These are phyloP conservation scores for Dalbergia oliveri DNA, from an alignment of 306 rosid species.

Conservation along the genomic window DNA sequence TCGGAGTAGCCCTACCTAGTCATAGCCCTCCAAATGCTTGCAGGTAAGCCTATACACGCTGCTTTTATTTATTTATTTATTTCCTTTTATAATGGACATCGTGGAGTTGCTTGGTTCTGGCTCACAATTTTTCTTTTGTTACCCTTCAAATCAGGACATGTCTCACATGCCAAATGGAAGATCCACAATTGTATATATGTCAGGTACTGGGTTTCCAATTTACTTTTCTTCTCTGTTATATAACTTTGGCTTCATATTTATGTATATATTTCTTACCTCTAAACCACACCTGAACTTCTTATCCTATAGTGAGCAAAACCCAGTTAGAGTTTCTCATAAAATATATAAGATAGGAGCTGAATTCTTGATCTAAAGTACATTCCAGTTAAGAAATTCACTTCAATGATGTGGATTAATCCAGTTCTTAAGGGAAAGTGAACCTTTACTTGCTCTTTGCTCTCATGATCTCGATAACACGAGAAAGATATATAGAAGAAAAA, in stretches of 20 bases:
- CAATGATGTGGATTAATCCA: conserved; percentile 39
- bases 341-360: conserved; percentile 46
- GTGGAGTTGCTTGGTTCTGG: conserved; percentile 42
- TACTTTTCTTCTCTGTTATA: not conserved
- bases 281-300: conserved; percentile 13
- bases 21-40: conserved; percentile 36
- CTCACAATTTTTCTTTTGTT: not conserved
- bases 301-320: conserved; percentile 42
- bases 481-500: not conserved
- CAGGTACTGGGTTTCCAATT: conserved; percentile 20
- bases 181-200: conserved; percentile 31
- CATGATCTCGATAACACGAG: conserved; percentile 35
- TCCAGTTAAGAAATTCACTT: conserved; percentile 38
- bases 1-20: conserved; percentile 52
- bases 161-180: conserved; percentile 34
- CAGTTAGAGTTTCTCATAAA: conserved; percentile 60
- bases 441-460: conserved; percentile 17
- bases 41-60: not conserved
- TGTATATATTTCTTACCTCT: conserved; percentile 6
- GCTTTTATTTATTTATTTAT: not conserved
- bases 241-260: not conserved
- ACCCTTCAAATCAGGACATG: conserved; percentile 39
- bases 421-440: conserved; percentile 37
- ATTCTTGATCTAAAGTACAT: conserved; percentile 40
- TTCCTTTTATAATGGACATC: not conserved